Conservation (phyloP, 768 basidiomycete species). For the Russula vinacea region DNA sequence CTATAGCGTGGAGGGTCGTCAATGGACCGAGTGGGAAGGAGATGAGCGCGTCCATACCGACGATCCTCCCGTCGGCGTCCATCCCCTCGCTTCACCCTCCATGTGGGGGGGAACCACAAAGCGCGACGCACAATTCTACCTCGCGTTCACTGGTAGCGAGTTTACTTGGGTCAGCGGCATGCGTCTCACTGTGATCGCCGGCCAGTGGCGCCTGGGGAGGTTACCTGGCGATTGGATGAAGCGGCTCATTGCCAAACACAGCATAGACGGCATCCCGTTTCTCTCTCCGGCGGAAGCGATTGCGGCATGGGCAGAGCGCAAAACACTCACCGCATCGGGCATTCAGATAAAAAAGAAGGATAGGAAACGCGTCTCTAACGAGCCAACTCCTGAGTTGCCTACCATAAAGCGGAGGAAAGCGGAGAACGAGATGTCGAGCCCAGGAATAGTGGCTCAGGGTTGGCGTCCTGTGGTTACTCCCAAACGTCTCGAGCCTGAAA, state of each 20-base stretch:
- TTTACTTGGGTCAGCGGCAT: conserved; percentile 15
- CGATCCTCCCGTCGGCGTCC: conserved; percentile 8
- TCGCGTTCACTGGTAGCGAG: conserved; percentile 17
- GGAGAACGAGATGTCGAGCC: background rate
- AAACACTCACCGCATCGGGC: conserved; percentile 10
- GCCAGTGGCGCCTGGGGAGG: conserved; percentile 13
- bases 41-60: conserved; percentile 10
- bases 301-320: conserved; percentile 11
- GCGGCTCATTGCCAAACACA: conserved; percentile 12
- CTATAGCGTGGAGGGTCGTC: conserved; percentile 9
- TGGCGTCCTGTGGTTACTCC: background rate
- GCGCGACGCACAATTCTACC: conserved; percentile 12
- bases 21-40: conserved; percentile 17
- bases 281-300: conserved; percentile 4
- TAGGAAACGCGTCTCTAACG: conserved; percentile 9
- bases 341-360: conserved; percentile 9
- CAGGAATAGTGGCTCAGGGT: background rate
- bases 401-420: conserved; percentile 7
- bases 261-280: conserved; percentile 10
- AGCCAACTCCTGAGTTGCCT: conserved; percentile 7
- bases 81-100: conserved; percentile 14
- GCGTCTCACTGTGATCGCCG: conserved; percentile 3
- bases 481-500: background rate
- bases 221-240: conserved; percentile 14
- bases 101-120: conserved; percentile 13